Base-by-base conservation (phyloP, 495 filamentous ascomycete species). In the Hypoxylon crocopeplum region DNA sequence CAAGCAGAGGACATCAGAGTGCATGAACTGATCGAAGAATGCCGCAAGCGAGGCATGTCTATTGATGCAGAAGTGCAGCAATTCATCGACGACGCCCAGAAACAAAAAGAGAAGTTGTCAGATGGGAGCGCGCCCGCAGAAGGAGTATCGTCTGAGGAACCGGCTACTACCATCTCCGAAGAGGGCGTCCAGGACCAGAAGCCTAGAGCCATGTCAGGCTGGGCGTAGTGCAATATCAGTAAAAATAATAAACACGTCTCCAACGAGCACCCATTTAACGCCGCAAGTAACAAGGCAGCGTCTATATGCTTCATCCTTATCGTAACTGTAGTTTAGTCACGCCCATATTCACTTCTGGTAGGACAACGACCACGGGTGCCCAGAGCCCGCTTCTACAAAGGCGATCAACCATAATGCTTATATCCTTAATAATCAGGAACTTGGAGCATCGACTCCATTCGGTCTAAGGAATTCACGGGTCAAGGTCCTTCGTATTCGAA, bases 1-100 rank as follows among this genome's bases (percentile, higher is more conserved):
- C 44, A 51, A 10, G 57, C 57, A 5, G 60, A 68, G 37, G 80
- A 84, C 59, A 64, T 67, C 32, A 75, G 82, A 56, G 79, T 73
- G 24, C 79, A 74, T 54, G 64, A 44, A 10, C 51, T 77, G 1
- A 53, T 81, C 15, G 69, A 71, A 16, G 71, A 76, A 56, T 75
- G 77, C 19, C 57, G 64, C 29, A 64, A 64, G 49, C 50, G 66
- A 53, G 66, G 61, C 11, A 48, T 69, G 15, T 36, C 45, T 53
- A 57, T 69, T n/a, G 58, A 70, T 4, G 33, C 37, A 22, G 66
- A 61, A 17, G 42, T 70, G 34, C 59, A 64, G 38, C 36, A 42
- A 22, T 27, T 64, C 20, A 46, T 66, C 8, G 36, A 66, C 10
- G 24, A 25, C 3, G 21, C 40, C 10, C 62, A 50, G 16, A 34